phyloP scores from a whole-genome alignment of 495 filamentous ascomycete genomes.

The Poronia punctata region DNA sequence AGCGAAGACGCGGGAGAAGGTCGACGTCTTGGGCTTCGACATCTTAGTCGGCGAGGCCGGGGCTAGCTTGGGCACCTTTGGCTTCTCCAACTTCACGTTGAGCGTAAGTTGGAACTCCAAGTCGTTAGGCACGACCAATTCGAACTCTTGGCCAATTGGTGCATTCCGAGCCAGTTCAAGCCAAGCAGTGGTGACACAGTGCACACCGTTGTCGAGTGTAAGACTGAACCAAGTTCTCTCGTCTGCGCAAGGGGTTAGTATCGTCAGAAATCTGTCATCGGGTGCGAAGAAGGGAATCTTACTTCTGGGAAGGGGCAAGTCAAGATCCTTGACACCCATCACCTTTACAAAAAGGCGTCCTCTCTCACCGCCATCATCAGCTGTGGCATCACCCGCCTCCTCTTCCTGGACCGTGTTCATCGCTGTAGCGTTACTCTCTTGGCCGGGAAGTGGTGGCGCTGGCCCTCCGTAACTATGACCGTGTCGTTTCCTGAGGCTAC shows the following conservation, averaged over 20 bases:
- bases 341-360: conserved; percentile 97
- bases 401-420: conserved; percentile 55
- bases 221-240: conserved; percentile 89
- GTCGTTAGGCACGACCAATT: conserved; percentile 92
- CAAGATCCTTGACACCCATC: conserved; percentile 89
- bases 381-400: conserved; percentile 40
- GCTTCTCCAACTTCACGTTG: conserved; percentile 86
- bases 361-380: conserved; percentile 76
- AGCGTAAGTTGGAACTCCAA: conserved; percentile 95
- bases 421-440: conserved; percentile 66
- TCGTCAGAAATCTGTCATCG: neutral
- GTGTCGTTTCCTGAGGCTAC: conserved; percentile 57
- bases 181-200: conserved; percentile 96
- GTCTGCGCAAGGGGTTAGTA: conserved; percentile 45
- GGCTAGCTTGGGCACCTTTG: conserved; percentile 44
- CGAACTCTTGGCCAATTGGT: conserved; percentile 96
- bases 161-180: conserved; percentile 87
- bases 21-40: conserved; percentile 61
- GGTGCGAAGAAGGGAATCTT: conserved; percentile 29
- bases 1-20: conserved; percentile 86
- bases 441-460: conserved; percentile 80
- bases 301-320: conserved; percentile 87
- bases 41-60: conserved; percentile 53
- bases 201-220: conserved; percentile 92
- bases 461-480: conserved; percentile 40